Percentiles rank a stretch among this genome's conserved stretches.
Evolutionary conservation across 2,329 filamentous ascomycete genomes (phyloP).

Genomic region (Alternaria solani): DNA sequence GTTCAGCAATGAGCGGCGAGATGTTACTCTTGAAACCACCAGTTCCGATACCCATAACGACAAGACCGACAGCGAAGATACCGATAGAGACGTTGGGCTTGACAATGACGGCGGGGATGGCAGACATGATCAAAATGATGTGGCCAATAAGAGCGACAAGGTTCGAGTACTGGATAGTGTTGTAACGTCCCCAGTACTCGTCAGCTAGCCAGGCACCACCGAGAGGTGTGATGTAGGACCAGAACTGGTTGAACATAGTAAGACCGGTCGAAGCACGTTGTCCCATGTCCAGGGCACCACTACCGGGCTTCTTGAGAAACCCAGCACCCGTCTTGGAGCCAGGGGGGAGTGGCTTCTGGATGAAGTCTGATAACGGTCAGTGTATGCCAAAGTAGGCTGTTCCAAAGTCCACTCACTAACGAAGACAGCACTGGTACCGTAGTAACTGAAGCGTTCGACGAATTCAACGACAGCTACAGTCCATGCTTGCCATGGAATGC

Average conservation of each 20-base stretch:
- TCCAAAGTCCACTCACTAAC: constrained; percentile 21
- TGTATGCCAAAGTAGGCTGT: background rate
- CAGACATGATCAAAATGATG: constrained; percentile 64
- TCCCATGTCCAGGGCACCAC: constrained; percentile 63
- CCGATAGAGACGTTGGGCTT: constrained; percentile 59
- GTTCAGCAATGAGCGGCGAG: constrained; percentile 66
- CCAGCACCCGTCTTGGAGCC: constrained; percentile 47
- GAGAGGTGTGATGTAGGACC: constrained; percentile 66
- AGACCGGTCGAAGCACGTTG: constrained; percentile 63
- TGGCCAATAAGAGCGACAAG: constrained; percentile 66
- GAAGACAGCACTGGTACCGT: constrained; percentile 49
- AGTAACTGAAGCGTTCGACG: constrained; percentile 49
- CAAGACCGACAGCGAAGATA: constrained; percentile 64
- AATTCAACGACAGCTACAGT: constrained; percentile 49
- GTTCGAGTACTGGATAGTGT: constrained; percentile 65
- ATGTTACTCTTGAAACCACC: constrained; percentile 75
- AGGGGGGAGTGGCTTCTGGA: constrained; percentile 44
- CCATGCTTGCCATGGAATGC: constrained; percentile 48
- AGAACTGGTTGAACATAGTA: constrained; percentile 64
- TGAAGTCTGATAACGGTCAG: constrained; percentile 42
- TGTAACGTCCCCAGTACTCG: constrained; percentile 67
- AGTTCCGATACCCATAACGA: constrained; percentile 71
- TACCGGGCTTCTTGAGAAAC: constrained; percentile 43
- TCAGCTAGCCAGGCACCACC: constrained; percentile 67
- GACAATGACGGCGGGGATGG: constrained; percentile 61